A percentile compares a stretch with the other conserved stretches of the same genome.
These are phyloP conservation scores for Sugiyamaella americana DNA, from an alignment of 805 yeast species.

Conservation along the genomic window DNA sequence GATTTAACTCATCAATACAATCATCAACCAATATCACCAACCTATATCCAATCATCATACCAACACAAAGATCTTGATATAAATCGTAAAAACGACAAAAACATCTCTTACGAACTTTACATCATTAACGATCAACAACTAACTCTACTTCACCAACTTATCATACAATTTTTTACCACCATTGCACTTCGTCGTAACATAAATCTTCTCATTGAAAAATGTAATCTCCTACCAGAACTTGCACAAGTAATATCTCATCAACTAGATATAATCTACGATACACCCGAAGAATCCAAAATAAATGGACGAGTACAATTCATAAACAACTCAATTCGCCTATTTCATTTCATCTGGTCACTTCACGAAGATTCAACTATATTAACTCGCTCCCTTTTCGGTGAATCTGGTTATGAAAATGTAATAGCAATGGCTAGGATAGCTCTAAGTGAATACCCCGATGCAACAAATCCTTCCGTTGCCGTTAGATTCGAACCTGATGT, in stretches of 20 bases:
- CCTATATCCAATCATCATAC: not conserved
- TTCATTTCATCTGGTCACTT: slow-evolving; percentile 17
- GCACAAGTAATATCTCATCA: slow-evolving; percentile 11
- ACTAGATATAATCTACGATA: slow-evolving; percentile 11
- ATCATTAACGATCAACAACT: not conserved
- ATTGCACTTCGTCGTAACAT: slow-evolving; percentile 8
- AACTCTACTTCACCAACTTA: not conserved
- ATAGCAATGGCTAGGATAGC: slow-evolving; percentile 27
- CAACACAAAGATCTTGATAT: slow-evolving; percentile 1
- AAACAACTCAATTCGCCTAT: slow-evolving; percentile 12
- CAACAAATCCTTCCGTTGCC: not conserved
- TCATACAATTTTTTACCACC: slow-evolving; percentile 6
- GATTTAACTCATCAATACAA: no score
- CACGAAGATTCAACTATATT: slow-evolving; percentile 10
- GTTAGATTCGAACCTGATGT: slow-evolving; percentile 33
- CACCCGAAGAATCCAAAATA: not conserved
- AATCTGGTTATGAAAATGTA: slow-evolving; percentile 20
- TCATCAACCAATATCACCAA: not conserved
- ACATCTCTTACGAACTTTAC: slow-evolving; percentile 7
- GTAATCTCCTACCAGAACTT: slow-evolving; percentile 3
- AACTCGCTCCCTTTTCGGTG: slow-evolving; percentile 8
- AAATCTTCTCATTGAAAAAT: slow-evolving; percentile 1
- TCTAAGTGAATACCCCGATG: slow-evolving; percentile 15
- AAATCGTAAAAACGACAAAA: slow-evolving; percentile 2
- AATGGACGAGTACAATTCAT: slow-evolving; percentile 7